phyloP scores from a whole-genome alignment of 2,329 filamentous ascomycete genomes.

The Triangularia setosa region DNA sequence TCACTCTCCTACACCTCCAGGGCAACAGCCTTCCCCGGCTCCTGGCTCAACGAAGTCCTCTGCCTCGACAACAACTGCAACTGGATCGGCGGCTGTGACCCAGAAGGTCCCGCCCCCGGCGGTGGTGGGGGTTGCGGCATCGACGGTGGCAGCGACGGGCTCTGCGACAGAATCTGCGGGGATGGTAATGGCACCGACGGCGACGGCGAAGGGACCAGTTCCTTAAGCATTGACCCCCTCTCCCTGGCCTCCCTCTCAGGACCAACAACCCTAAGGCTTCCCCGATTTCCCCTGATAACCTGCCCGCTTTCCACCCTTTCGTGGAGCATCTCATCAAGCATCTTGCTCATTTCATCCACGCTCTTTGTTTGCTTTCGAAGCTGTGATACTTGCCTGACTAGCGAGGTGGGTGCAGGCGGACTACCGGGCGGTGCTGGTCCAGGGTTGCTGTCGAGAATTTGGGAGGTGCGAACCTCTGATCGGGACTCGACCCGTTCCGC shows the following conservation, averaged over 20 bases:
- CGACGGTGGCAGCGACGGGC: slow-evolving; percentile 26
- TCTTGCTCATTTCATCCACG: slow-evolving; percentile 87
- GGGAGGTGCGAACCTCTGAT: slow-evolving; percentile 29
- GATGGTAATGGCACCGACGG: slow-evolving; percentile 27
- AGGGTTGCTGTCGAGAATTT: slow-evolving; percentile 33
- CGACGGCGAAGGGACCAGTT: slow-evolving; percentile 32
- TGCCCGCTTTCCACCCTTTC: slow-evolving; percentile 76
- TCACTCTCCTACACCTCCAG: slow-evolving; percentile 28
- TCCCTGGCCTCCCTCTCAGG: slow-evolving; percentile 37
- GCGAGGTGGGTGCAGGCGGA: slow-evolving; percentile 24
- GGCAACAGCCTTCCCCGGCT: slow-evolving; percentile 27
- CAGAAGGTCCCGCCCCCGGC: slow-evolving; percentile 17
- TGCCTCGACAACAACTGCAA: slow-evolving; percentile 27
- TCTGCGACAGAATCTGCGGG: slow-evolving; percentile 26
- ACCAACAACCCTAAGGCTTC: slow-evolving; percentile 58
- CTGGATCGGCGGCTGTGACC: slow-evolving; percentile 28
- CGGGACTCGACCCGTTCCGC: slow-evolving; percentile 43
- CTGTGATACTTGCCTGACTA: slow-evolving; percentile 29
- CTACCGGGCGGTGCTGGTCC: slow-evolving; percentile 28
- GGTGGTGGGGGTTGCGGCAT: slow-evolving; percentile 34
- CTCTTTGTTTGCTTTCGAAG: slow-evolving; percentile 58
- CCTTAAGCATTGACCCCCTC: not conserved
- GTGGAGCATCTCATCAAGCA: slow-evolving; percentile 95
- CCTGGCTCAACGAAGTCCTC: slow-evolving; percentile 26
- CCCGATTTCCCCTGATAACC: slow-evolving; percentile 61